Evolutionary conservation across 2,329 filamentous ascomycete genomes (phyloP), one percentile per base, ranked within the genome.

Genomic region (Sporothrix pseudoabietina): DNA sequence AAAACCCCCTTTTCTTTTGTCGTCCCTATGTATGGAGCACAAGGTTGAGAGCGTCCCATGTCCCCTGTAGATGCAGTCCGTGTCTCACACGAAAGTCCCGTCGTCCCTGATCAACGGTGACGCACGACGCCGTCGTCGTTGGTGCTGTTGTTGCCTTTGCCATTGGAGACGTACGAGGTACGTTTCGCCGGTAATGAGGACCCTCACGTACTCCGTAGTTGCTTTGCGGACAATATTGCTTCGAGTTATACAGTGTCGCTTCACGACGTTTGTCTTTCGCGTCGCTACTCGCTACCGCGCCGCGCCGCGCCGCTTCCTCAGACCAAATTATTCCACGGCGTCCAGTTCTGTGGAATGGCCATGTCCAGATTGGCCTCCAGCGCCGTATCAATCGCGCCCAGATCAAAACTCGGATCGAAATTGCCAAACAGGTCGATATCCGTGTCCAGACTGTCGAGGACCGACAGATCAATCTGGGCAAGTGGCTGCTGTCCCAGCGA

Each of bases 351-450:
- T 0, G 86, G 86, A 14, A 85, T 79, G 0, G 84, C 85, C 69
- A 88, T 85, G 65, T 88, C 87, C 2, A 88, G 79, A 71, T 87
- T 87, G 0, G 86, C 85, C 73, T 87, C 86, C 0, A 88, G 78
- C 0, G 84, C 86, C 22, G 87, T 85, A 75, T 88, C 86, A 32
- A 88, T 84, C 0, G 86, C 86, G 32, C 82, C 83, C 0, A 88
- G 76, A 69, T 88, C 83, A 75, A 88, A 88, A 68, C 80, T 86
- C 2, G 86, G 86, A 68, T 87, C 87, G 35, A 88, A 87, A 59
- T 87, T 83, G 3, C 84, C 85, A 76, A 88, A 88, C 0, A 88
- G 80, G 61, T 88, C 86, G n/a, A 87, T 80, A 1, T 86, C 85
- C 0, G 83, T 83, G 74, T 86, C 84, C 6, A 84, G 79, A 1